Evolutionary conservation across 441 rosid species (phyloP).

Genomic region (Euphorbia celastroides): DNA sequence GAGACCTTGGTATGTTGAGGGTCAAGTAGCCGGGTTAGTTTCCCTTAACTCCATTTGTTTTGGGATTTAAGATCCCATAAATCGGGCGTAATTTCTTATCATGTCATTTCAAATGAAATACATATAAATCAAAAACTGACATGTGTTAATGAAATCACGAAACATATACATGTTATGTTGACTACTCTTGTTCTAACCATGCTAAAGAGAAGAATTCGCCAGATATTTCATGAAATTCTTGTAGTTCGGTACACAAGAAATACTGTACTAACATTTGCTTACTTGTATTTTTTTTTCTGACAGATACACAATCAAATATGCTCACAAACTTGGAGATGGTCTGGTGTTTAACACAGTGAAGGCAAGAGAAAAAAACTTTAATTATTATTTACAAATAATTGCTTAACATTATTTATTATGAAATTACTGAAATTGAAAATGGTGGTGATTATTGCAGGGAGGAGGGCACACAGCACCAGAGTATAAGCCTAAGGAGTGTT

Average conservation of each 20-base stretch:
- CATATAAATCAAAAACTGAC: no score
- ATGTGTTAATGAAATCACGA: no score
- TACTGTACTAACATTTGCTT: neutral
- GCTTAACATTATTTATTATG: neutral
- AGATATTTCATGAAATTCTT: neutral
- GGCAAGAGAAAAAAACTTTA: slow-evolving; percentile 14
- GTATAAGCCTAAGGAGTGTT: slow-evolving; percentile 8
- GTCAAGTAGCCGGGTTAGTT: slow-evolving; percentile 29
- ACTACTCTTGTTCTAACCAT: no score
- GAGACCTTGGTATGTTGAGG: slow-evolving; percentile 32
- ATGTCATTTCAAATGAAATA: no score
- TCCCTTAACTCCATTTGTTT: neutral
- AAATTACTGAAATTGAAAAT: neutral
- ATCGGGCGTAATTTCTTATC: no score
- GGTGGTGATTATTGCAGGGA: neutral
- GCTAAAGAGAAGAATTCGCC: no score
- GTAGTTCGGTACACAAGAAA: neutral
- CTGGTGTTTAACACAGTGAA: slow-evolving; percentile 29
- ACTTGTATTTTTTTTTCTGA: neutral
- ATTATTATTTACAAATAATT: neutral
- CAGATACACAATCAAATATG: slow-evolving; percentile 25
- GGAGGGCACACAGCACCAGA: slow-evolving; percentile 14
- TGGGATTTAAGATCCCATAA: no score
- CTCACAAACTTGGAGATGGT: slow-evolving; percentile 18
- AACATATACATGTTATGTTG: no score